Evolutionary conservation across 306 rosid genomes (phyloP), one percentile per base, ranked within the genome.

Genomic region (Sechiopsis laciniata): DNA sequence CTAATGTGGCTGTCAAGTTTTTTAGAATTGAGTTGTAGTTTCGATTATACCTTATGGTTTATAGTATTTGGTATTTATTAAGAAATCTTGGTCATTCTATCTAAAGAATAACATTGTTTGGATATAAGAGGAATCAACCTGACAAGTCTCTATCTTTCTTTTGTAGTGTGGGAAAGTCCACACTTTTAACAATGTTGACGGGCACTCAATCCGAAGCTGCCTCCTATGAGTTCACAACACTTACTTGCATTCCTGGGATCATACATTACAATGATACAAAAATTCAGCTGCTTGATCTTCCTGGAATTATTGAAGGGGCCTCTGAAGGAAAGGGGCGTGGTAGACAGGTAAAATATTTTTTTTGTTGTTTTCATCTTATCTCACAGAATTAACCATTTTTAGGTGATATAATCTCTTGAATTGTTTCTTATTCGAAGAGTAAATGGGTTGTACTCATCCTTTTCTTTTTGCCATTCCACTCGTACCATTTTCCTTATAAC

Each of bases 301-400:
- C 99, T 77, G 99, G 99, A 80, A 95, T 95, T 82, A 95, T 95
- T 76, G 99, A 95, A 85, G 99, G 99, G 85, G 99, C 99, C 64
- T 95, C 99, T 73, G 99, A 95, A 82, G 99, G 99, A 74, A 95
- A 95, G 85, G 99, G 99, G 32, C 99, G 99, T 79, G 99, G 99
- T 74, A 85, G 99, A 79, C 99, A 95, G 99, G 99, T 95, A 82
- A 66, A 82, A 48, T 59, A 70, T 45, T 46, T 57, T 59, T 79
- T 53, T 55, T 37, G 46, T 40, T 40, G 46, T 32, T 80, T 77
- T 62, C 11, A 11, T 10, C 20, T 48, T 56, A 65, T 67, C 52
- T 11, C 6, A 26, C 55, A 32, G 1, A 0, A 4, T 35, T 4
- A 72, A 0, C 66, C 46, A 26, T 3, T 52, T 37, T 35, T 14